Base-by-base conservation (phyloP, 2,329 filamentous ascomycete genomes). In the Colletotrichum ledebouriae region DNA sequence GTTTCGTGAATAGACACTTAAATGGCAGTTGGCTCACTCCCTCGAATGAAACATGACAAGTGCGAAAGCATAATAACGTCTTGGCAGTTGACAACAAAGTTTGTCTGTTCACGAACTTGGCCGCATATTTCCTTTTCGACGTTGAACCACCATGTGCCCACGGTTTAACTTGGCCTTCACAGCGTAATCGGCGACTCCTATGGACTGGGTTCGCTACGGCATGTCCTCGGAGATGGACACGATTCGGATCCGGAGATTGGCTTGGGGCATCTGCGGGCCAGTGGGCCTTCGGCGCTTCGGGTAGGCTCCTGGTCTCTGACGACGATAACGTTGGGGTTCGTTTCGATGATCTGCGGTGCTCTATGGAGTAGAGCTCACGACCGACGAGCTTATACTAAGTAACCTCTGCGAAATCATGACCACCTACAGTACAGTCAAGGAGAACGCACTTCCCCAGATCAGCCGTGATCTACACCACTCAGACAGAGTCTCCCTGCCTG, bases 301-400 rank as follows among this genome's bases (percentile, higher is more conserved):
- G 10, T 50, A 42, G 20, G 22, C 41, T 25, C 13, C 29, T 56
- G 20, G 41, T 34, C 49, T 56, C 20, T 37, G n/a, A 57, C 17
- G 59, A 25, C 59, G 63, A 46, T 57, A 37, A 57, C 20, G 42
- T 63, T 13, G 20, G 9, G 17, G 13, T 50, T 55, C 42, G 59
- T 67, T 67, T 57, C 59, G 63, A 57, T 37, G 50, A 41, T 41
- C 50, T 34, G 6, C 25, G 25, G 10, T 12, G 42, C 29, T 3
- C 25, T 6, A 22, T 29, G 47, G 17, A 12, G 29, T 20, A 9
- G 13, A 57, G 37, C 34, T 55, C 25, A 9, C 12, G 13, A 4
- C 13, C 34, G n/a, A 42, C 39, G n/a, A 34, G 41, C 42, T 50
- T 62, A 57, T 49, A 13, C 34, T 12, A 6, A 41, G 4, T 17